Percentiles rank a stretch among this genome's conserved stretches.
Evolutionary conservation across 208 protist genomes (phyloP).

Genomic region (Wallacemonas sp.): DNA sequence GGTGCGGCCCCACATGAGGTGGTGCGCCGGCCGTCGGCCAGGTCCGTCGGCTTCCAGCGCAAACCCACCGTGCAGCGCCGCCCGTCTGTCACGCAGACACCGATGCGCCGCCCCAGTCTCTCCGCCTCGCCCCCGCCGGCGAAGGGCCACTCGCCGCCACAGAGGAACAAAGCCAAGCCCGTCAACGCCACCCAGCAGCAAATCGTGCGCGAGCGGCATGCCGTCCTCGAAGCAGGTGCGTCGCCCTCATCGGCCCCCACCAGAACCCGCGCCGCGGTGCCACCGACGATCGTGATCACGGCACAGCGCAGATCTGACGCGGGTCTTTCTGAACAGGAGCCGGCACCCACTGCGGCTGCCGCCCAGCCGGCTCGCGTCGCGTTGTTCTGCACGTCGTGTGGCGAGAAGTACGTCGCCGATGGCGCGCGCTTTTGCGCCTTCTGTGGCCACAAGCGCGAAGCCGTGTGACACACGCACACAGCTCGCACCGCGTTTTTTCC

Average conservation of each 20-base stretch:
- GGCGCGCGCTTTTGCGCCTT: constrained; percentile 83
- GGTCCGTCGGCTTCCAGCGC: constrained; percentile 15
- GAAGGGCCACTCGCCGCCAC: not conserved
- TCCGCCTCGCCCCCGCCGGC: constrained; percentile 10
- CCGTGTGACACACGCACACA: constrained; percentile 16
- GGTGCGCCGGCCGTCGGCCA: not conserved
- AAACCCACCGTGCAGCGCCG: constrained; percentile 8
- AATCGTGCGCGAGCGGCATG: too few species aligned
- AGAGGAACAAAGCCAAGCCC: not conserved
- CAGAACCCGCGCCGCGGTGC: not conserved
- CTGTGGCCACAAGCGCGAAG: constrained; percentile 71
- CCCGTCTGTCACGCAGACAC: not conserved
- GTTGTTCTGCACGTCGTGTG: constrained; percentile 57
- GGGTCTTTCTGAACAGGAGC: too few species aligned
- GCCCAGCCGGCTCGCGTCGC: constrained; percentile 14
- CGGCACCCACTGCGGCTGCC: not conserved
- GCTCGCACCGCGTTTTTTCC: constrained; percentile 3
- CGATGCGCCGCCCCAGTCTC: constrained; percentile 21
- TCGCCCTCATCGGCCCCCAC: too few species aligned
- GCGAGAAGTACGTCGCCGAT: constrained; percentile 64
- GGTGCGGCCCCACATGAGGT: not conserved
- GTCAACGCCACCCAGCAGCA: not conserved
- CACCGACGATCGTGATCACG: not conserved
- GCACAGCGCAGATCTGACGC: too few species aligned
- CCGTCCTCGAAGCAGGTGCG: not conserved